Conservation (phyloP, 805 yeast genomes). For the Candida taoyuanica region DNA sequence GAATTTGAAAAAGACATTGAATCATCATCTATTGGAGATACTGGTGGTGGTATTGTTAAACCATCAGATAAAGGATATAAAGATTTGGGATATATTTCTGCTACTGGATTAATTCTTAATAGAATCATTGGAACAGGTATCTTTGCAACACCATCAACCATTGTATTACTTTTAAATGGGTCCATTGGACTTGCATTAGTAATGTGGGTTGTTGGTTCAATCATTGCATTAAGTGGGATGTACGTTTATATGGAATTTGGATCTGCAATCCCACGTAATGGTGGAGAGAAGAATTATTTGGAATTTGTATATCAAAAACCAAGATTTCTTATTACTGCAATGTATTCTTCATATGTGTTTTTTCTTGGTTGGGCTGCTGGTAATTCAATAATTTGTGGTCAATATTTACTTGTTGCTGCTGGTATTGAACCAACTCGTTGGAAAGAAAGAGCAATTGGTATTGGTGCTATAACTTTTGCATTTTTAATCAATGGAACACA, state of each 20-base stretch:
- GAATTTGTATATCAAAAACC: conserved; percentile 70
- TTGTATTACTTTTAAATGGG: conserved; percentile 46
- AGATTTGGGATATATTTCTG: conserved; percentile 48
- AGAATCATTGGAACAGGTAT: conserved; percentile 77
- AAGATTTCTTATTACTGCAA: conserved; percentile 57
- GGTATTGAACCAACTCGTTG: conserved; percentile 62
- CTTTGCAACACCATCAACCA: conserved; percentile 62
- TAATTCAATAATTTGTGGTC: conserved; percentile 76
- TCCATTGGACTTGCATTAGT: conserved; percentile 69
- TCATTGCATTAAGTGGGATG: conserved; percentile 60
- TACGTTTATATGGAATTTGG: conserved; percentile 80
- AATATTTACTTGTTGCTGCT: conserved; percentile 72
- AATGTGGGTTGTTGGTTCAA: conserved; percentile 71
- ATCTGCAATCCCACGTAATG: conserved; percentile 71
- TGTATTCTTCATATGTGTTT: conserved; percentile 67
- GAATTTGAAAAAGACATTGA: no score
- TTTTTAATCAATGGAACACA: conserved; percentile 57
- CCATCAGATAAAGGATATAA: conserved; percentile 35
- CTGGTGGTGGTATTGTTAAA: conserved; percentile 8
- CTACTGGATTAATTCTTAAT: conserved; percentile 61
- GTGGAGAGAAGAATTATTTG: conserved; percentile 81
- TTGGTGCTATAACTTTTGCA: conserved; percentile 68
- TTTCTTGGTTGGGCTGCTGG: conserved; percentile 85
- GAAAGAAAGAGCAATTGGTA: conserved; percentile 74
- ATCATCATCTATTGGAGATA: no score